Evolutionary conservation across 148 eudicot species (phyloP).

Genomic region (Rhododendron kiyosumense): DNA sequence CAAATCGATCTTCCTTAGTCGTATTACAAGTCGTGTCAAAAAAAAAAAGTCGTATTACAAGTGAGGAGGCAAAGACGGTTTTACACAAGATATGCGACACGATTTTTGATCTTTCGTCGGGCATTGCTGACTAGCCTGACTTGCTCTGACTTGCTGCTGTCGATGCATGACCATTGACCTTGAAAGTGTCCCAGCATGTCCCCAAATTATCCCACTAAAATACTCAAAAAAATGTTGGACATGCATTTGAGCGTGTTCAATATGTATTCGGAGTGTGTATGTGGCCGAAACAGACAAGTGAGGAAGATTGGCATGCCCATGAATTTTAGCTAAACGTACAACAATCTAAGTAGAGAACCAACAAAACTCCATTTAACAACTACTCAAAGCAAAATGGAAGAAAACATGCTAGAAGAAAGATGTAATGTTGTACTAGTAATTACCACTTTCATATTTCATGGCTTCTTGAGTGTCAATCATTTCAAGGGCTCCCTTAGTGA

Average conservation of each 20-base stretch:
- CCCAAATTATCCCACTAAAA: neutral
- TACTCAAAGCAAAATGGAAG: neutral
- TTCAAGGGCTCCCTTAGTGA: constrained; percentile 55
- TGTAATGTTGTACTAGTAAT: neutral
- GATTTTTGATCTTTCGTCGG: too few relatives aligned
- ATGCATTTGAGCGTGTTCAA: neutral
- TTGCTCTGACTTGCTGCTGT: too few relatives aligned
- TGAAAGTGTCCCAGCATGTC: neutral
- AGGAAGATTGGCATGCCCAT: neutral
- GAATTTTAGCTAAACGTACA: neutral
- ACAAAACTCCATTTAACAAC: neutral
- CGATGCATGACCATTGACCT: neutral
- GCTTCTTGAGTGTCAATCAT: constrained; percentile 50
- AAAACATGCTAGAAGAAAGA: neutral
- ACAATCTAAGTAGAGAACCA: neutral
- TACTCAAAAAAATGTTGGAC: neutral
- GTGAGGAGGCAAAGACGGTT: too few relatives aligned
- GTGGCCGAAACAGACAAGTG: neutral
- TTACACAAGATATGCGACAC: too few relatives aligned
- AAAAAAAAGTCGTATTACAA: too few relatives aligned
- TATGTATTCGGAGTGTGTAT: neutral
- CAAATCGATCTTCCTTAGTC: too few relatives aligned
- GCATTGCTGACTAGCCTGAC: too few relatives aligned
- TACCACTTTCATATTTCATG: constrained; percentile 48
- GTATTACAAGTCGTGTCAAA: too few relatives aligned